A percentile compares a stretch with the other conserved stretches of the same genome.
Conservation (phyloP, 2,329 filamentous ascomycete species). For the Alternaria sp. region DNA sequence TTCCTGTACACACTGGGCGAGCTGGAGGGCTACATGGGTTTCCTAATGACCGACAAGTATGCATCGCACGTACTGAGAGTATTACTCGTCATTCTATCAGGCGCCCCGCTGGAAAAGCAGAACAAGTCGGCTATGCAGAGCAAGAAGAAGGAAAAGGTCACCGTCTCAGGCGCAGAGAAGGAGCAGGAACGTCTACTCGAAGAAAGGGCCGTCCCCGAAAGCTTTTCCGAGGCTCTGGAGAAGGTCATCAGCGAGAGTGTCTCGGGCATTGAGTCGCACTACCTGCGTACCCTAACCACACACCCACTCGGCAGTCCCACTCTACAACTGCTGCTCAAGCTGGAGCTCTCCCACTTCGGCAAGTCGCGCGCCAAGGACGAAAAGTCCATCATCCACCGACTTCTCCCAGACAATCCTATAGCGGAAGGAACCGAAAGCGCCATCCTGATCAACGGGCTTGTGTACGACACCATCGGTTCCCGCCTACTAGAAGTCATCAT, state of each 20-base stretch:
- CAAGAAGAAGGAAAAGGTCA: slow-evolving; percentile 87
- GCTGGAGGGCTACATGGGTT: slow-evolving; percentile 82
- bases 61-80: slow-evolving; percentile 91
- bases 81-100: slow-evolving; percentile 83
- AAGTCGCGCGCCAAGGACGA: slow-evolving; percentile 70
- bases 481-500: slow-evolving; percentile 88
- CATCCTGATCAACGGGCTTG: slow-evolving; percentile 80
- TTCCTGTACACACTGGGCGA: slow-evolving; percentile 86
- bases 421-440: slow-evolving; percentile 75
- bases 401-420: slow-evolving; percentile 81
- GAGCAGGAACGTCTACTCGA: slow-evolving; percentile 52
- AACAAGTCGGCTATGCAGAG: slow-evolving; percentile 79
- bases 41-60: slow-evolving; percentile 83
- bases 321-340: slow-evolving; percentile 85
- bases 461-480: slow-evolving; percentile 91
- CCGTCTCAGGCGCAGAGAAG: slow-evolving; percentile 56
- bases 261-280: slow-evolving; percentile 75
- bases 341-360: slow-evolving; percentile 79
- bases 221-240: slow-evolving; percentile 76
- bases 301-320: slow-evolving; percentile 92
- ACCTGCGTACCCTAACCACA: slow-evolving; percentile 81
- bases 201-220: slow-evolving; percentile 70
- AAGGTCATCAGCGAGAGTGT: slow-evolving; percentile 83
- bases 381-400: slow-evolving; percentile 73
- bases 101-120: slow-evolving; percentile 73